Base-by-base conservation (phyloP, 2,329 filamentous ascomycete species). In the Phyllosticta capitalensis region DNA sequence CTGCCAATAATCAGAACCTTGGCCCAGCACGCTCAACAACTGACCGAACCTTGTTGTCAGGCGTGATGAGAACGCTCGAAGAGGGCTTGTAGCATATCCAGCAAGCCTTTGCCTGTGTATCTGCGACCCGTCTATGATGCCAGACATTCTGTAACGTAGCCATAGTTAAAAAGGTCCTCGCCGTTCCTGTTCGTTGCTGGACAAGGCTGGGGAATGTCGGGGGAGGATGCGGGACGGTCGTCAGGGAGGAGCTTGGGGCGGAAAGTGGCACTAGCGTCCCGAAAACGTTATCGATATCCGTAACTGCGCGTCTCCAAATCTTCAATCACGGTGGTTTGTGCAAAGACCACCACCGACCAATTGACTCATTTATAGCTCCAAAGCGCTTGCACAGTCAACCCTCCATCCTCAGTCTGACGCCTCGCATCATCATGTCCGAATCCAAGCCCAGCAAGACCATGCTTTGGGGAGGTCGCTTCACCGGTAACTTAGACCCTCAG, bases 71-170 rank as follows among this genome's bases (percentile, higher is more conserved):
- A 19, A 97, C 92, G 64, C 87, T 95, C 6, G 86, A 84, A 61
- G 87, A 90, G 9, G 89, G 88, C 74, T 94, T 95, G 78, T 87
- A 95, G 79, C 94, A 97, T 63, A 97, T 84, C 73, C 90, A 88
- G 74, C 94, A 99, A 55, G 89, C 80, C 74, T 89, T 95, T 12
- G 89, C 82, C 1, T 87, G 82, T n/a, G 84, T 82, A 28, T 95
- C 90, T 12, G 91, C 91, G 38, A 97, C 92, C 65, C 85, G 89
- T 55, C 92, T 88, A 64, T 92, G 88, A 64, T 89, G 85, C 76
- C 92, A 97, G 28, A 88, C 74, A 69, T 97, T 97, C 50, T 83
- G 83, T 61, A 92, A 70, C 28, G 65, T 62, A 9, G 56, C 30
- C 56, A 58, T 58, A 20, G 9, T 38, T n/a, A n/a, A n/a, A 20